Evolutionary conservation across 108 stramenopile genomes (phyloP).

Genomic region (Aureococcus anophagefferens): DNA sequence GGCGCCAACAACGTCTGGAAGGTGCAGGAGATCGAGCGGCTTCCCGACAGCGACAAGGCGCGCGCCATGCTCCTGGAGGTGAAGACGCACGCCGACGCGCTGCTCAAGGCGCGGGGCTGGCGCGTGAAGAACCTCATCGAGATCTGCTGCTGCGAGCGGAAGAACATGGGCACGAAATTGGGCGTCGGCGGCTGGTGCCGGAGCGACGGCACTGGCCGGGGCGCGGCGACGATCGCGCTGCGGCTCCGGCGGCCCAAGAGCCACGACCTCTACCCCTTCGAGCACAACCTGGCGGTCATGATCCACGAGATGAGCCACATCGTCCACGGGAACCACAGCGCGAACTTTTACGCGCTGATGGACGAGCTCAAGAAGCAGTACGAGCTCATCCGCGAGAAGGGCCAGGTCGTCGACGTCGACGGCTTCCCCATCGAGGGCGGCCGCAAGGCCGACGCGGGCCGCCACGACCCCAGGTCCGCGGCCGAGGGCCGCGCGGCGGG

Average conservation of each 20-base stretch:
- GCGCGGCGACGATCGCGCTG: neutral
- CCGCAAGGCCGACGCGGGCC: neutral
- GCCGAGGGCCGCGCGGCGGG: neutral
- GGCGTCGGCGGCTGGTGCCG: slow-evolving; percentile 1
- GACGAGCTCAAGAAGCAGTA: slow-evolving; percentile 23
- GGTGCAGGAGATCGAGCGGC: neutral
- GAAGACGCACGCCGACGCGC: neutral
- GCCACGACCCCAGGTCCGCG: neutral
- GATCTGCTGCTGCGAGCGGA: slow-evolving; percentile 1
- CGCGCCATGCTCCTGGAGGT: neutral
- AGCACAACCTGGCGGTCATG: slow-evolving; percentile 15
- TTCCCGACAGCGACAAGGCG: neutral
- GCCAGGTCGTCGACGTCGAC: neutral
- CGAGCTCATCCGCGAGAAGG: neutral
- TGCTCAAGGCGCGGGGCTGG: neutral
- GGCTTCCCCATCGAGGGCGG: neutral
- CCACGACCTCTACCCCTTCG: slow-evolving; percentile 19
- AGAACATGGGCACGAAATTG: too few relatives aligned
- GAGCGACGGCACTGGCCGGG: neutral
- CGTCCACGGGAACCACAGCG: slow-evolving; percentile 22
- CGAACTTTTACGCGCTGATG: slow-evolving; percentile 20
- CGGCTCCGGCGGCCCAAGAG: neutral
- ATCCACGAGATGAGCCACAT: slow-evolving; percentile 32
- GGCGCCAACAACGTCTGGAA: neutral
- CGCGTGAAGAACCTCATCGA: neutral